Evolutionary conservation across 306 rosid genomes (phyloP).

Genomic region (Prunus dulcis): DNA sequence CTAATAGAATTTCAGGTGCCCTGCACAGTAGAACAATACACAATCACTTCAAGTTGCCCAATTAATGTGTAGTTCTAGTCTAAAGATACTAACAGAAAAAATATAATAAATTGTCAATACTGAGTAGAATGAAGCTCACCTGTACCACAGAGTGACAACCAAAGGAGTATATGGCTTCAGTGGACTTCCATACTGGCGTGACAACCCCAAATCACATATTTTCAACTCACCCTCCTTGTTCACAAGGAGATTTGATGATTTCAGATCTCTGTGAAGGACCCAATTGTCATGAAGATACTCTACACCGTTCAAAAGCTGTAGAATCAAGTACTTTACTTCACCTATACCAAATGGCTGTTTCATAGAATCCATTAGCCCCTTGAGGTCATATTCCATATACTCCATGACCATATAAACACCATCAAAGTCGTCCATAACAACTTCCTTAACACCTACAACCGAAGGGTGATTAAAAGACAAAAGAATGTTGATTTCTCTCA

Average conservation of each 20-base stretch:
- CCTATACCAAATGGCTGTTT: slow-evolving; percentile 70
- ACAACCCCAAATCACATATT: slow-evolving; percentile 91
- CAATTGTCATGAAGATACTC: slow-evolving; percentile 91
- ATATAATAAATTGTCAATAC: too few species aligned
- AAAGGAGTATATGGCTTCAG: slow-evolving; percentile 78
- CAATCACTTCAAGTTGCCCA: too few species aligned
- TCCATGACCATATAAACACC: slow-evolving; percentile 96
- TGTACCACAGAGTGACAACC: slow-evolving; percentile 94
- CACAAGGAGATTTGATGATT: slow-evolving; percentile 80
- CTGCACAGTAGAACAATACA: slow-evolving; percentile 10
- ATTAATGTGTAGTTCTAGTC: too few species aligned
- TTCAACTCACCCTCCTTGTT: slow-evolving; percentile 74
- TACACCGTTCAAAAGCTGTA: slow-evolving; percentile 77
- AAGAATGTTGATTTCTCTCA: slow-evolving; percentile 96
- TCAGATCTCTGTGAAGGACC: slow-evolving; percentile 93
- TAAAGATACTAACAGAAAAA: too few species aligned
- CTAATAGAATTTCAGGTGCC: slow-evolving; percentile 87
- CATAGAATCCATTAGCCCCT: slow-evolving; percentile 54
- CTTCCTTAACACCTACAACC: slow-evolving; percentile 85
- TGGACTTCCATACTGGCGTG: slow-evolving; percentile 89
- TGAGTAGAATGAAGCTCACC: too few species aligned
- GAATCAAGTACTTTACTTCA: slow-evolving; percentile 73
- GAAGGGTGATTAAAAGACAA: slow-evolving; percentile 76
- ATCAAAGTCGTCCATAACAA: slow-evolving; percentile 66
- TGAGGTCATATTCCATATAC: slow-evolving; percentile 81